These are phyloP conservation scores for Labyrinthula sp. DNA, from an alignment of 352 stramenopile genomes.

Conservation along the genomic window DNA sequence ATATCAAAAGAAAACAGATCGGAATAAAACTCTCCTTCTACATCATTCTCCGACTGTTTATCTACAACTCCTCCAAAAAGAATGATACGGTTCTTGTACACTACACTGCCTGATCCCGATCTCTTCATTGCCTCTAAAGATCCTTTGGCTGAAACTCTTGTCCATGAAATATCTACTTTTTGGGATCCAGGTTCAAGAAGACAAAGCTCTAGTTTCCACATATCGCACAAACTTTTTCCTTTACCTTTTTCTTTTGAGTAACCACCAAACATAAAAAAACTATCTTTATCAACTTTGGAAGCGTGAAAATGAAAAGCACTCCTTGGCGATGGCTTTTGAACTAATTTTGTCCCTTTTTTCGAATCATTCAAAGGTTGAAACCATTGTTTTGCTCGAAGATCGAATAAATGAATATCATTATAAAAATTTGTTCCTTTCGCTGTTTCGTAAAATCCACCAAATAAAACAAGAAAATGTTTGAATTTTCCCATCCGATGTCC, in stretches of 20 bases:
- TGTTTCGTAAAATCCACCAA: conserved; percentile 64
- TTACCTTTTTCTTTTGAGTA: conserved; percentile 59
- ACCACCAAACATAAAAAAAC: conserved; percentile 57
- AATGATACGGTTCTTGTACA: conserved; percentile 65
- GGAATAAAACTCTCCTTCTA: conserved; percentile 20
- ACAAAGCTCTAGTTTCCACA: conserved; percentile 57
- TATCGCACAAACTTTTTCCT: conserved; percentile 56
- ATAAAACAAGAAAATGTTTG: conserved; percentile 61
- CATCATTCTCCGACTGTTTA: conserved; percentile 39
- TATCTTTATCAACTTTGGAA: conserved; percentile 39
- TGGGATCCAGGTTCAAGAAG: conserved; percentile 25
- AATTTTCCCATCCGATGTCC: conserved; percentile 63
- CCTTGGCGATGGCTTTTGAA: conserved; percentile 43
- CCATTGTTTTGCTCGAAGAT: conserved; percentile 58
- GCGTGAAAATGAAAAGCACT: conserved; percentile 47
- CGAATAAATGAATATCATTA: conserved; percentile 59
- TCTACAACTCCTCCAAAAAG: conserved; percentile 62
- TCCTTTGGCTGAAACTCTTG: conserved; percentile 40
- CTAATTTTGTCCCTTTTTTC: conserved; percentile 43
- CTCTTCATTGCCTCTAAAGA: conserved; percentile 48
- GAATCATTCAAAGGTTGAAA: conserved; percentile 44
- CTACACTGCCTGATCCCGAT: conserved; percentile 46
- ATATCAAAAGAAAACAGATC: conserved; percentile 23
- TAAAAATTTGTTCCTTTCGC: conserved; percentile 47
- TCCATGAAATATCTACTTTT: conserved; percentile 17